Percentiles rank a stretch among this genome's conserved stretches.
Conservation (phyloP, 306 rosid species). For the Castanopsis chinensis region DNA sequence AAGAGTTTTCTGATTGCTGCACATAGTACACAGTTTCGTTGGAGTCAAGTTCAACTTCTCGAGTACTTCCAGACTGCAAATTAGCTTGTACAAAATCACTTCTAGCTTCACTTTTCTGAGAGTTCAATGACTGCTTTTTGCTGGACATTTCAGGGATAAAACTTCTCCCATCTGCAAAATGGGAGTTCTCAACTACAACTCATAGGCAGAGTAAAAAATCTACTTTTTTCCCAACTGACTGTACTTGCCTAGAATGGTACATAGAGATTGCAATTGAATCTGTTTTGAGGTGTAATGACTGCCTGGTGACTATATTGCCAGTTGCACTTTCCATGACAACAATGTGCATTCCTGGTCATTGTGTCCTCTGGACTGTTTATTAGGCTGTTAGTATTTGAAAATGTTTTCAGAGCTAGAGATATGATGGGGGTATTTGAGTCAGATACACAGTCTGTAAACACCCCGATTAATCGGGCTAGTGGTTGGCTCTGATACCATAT, state of each 20-base stretch:
- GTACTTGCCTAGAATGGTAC: constrained; percentile 65
- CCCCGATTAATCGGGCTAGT: too few species aligned
- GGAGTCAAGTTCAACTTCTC: constrained; percentile 36
- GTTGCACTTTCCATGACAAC: too few species aligned
- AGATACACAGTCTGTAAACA: constrained; percentile 44
- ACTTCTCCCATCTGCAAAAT: constrained; percentile 53
- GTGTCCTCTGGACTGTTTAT: too few species aligned
- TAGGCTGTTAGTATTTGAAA: too few species aligned
- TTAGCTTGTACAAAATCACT: constrained; percentile 24
- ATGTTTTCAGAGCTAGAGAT: too few species aligned
- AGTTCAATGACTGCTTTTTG: constrained; percentile 32
- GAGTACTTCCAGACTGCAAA: constrained; percentile 41
- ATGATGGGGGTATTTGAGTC: too few species aligned
- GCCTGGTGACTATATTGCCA: too few species aligned
- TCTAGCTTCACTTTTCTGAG: constrained; percentile 34
- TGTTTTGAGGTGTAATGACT: too few species aligned
- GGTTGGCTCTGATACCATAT: too few species aligned
- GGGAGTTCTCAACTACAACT: constrained; percentile 16
- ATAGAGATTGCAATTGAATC: too few species aligned
- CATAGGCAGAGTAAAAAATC: constrained; percentile 3
- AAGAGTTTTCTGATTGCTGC: constrained; percentile 36
- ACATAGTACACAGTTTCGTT: constrained; percentile 28
- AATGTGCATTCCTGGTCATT: constrained; percentile 29
- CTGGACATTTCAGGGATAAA: constrained; percentile 34
- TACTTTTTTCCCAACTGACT: constrained; percentile 17